Base-by-base conservation (phyloP, 257 asterid species). In the Ilex aquifolium region DNA sequence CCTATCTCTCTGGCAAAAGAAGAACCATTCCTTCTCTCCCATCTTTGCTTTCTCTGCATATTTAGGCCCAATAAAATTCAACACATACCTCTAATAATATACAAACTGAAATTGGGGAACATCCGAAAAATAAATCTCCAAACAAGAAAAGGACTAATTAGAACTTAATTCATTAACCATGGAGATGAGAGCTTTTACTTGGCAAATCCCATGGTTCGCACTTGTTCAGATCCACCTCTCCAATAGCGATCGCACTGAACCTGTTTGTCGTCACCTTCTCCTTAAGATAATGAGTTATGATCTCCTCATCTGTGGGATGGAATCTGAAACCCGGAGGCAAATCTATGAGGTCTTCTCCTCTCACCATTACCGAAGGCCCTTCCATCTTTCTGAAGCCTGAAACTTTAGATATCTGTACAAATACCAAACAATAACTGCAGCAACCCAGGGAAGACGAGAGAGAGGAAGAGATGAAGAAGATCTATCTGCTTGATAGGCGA, bases 161-260 rank as follows among this genome's bases (percentile, higher is more conserved):
- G 31, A 4, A 9, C 54, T 4, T 11, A 0, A 30, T 1, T 39
- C 7, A 17, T 48, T 36, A 58, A 11, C 10, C 8, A 39, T 1
- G 30, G 31, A 56, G 29, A 44, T 10, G 4, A 13, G 7, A 16
- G 44, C 48, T 11, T 62, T 78, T 87, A 89, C 97, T 79, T 54
- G 95, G 97, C 59, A 90, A 77, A 78, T 90, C 97, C 97, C 97
- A 90, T 0, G 97, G 97, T 70, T 90, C 97, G 55, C 85, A 87
- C 88, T 80, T 90, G 56, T 87, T 90, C 56, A 90, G 80, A 83
- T 90, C 95, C 64, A 90, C 97, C 68, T 87, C 95, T 27, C 77
- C 86, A 57, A 90, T 77, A 53, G 95, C 95, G 31, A 55, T 56
- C 6, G 97, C 86, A 0, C 62, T 49, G 66, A 90, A 87, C 2